Base-by-base conservation (phyloP, 768 basidiomycete species). In the Phylloporus sp. region DNA sequence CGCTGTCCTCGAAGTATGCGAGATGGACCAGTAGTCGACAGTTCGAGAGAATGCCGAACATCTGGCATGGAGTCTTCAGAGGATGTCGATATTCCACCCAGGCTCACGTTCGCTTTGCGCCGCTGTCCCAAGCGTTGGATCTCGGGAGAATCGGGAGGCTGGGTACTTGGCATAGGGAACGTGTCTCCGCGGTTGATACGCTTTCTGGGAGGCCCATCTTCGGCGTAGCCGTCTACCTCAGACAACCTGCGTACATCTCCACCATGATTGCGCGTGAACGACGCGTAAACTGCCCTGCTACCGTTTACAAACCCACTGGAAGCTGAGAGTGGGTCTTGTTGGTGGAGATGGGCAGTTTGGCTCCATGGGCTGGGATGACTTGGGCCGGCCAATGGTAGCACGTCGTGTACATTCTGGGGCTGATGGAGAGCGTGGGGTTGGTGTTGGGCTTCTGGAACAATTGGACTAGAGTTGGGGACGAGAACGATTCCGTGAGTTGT, bases 401-500 rank as follows among this genome's bases (percentile, higher is more conserved):
- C 70, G 69, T 80, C 81, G 70, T 72, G 65, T 22, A 60, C 54
- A 40, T 54, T 56, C 52, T 70, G 64, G 13, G 69, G 73, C 31
- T 71, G 60, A 52, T 73, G 70, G 20, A 75, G 62, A 27, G 73
- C 72, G 64, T 79, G 70, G 8, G 73, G 58, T 23, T 66, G 72
- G 52, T 72, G 59, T 15, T 61, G 55, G 13, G 71, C 54, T 52
- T 82, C 77, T 42, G 75, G 66, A 34, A 60, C 58, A 31, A 77
- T 62, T 28, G 88, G 86, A 56, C 86, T 90, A 48, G 90, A 91
- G 70, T 76, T 85, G 43, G 88, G 88, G 22, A 88, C 88, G 48
- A 91, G 81, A 45, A 91, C 70, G 49, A 72, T 80, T 64, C 80
- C 81, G 39, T 74, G 71, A 31, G 50, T 18, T 26, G 78, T 65